Conservation (phyloP, 345 rosid genomes). For the Hirschfeldia incana region DNA sequence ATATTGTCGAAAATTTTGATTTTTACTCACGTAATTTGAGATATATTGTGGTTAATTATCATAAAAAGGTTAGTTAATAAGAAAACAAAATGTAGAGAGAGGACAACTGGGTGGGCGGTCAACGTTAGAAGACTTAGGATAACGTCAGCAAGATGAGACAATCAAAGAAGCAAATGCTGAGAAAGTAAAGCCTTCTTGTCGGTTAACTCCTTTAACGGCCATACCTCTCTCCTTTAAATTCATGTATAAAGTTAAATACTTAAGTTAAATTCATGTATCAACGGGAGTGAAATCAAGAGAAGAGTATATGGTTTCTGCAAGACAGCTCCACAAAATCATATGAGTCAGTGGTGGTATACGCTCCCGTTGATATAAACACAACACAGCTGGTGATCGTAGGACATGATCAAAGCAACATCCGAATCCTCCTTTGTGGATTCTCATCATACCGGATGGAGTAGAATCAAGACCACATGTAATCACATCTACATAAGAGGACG, state of each 20-base stretch:
- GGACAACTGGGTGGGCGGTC: constrained; percentile 15
- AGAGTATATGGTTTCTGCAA: no score
- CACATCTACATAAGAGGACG: no score
- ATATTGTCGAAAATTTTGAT: no score
- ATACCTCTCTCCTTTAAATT: neutral
- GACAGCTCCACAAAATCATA: no score
- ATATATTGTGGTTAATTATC: neutral
- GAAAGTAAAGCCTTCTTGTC: constrained; percentile 34
- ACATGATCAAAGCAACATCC: no score
- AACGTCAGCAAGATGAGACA: constrained; percentile 39
- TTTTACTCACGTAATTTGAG: neutral
- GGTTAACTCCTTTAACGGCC: constrained; percentile 28
- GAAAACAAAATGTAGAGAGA: neutral
- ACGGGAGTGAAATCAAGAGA: no score
- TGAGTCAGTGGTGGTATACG: no score
- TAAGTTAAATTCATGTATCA: neutral
- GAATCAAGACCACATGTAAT: no score
- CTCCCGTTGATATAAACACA: no score
- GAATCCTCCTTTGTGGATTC: no score
- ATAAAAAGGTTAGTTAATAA: neutral
- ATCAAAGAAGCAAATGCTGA: constrained; percentile 35
- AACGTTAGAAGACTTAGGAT: constrained; percentile 15
- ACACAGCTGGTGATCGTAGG: no score
- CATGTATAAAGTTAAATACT: neutral
- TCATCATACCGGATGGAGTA: no score